Conservation (phyloP, 2,329 filamentous ascomycete genomes). For the Capronia americana region DNA sequence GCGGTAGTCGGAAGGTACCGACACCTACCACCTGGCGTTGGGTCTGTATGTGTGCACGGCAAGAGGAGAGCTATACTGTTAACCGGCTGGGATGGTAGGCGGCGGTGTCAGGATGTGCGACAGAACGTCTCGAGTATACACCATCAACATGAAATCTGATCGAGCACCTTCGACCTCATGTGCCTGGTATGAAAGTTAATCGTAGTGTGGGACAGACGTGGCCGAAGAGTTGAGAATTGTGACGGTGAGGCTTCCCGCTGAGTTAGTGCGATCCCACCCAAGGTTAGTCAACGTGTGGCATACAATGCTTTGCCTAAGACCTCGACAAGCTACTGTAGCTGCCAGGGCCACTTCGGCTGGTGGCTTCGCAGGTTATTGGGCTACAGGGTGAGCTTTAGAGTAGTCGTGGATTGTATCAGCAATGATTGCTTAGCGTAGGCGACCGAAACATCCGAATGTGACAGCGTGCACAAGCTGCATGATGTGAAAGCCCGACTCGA, state of each 20-base stretch:
- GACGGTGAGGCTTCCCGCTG: neutral
- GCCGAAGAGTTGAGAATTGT: neutral
- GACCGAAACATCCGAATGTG: slow-evolving; percentile 2
- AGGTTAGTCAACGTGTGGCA: neutral
- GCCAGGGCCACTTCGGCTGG: neutral
- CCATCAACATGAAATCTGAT: neutral
- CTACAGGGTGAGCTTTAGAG: neutral
- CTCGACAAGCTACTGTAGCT: neutral
- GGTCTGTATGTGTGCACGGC: neutral
- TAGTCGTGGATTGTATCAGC: neutral
- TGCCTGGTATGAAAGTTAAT: neutral
- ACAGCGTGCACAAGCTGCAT: slow-evolving; percentile 2
- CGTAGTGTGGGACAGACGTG: neutral
- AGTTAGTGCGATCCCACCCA: neutral
- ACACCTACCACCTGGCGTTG: neutral
- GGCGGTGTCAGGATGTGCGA: no score
- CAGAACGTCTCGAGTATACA: neutral
- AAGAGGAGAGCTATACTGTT: neutral
- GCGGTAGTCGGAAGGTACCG: neutral
- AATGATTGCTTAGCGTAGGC: neutral
- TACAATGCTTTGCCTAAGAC: neutral
- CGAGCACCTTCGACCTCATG: neutral
- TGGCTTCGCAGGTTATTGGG: neutral
- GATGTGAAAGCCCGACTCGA: neutral
- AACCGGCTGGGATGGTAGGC: neutral